Base-by-base conservation (phyloP, 2,329 filamentous ascomycete genomes). In the Nemania diffusa region DNA sequence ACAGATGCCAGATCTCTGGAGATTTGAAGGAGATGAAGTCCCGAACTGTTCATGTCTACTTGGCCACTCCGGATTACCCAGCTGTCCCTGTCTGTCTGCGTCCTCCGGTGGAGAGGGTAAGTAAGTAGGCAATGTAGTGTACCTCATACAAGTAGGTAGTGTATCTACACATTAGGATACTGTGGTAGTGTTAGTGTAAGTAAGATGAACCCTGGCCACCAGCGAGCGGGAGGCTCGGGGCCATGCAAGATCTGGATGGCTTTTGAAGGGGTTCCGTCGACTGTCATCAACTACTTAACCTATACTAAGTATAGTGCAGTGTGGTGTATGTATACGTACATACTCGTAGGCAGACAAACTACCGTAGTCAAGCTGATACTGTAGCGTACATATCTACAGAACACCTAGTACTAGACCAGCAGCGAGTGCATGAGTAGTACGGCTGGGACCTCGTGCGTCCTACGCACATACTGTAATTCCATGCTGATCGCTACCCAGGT, bases 231-330 rank as follows among this genome's bases (percentile, higher is more conserved):
- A 58, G 62, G 65, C 65, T 70, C 62, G 58, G 62, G 44, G 55
- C 27, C 57, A 70, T 70, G 66, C 68, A 66, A 70, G 66, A 69
- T 70, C 68, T 67, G 52, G 62, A 61, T 56, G 44, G 58, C 42
- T 62, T 62, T 40, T 53, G 29, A 26, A 22, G 51, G 20, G 51
- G n/a, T 22, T 17, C 27, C 9, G 9, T 22, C 5, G 32, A 34
- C 13, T 53, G 27, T 22, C 52, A 61, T 46, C n/a, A 55, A 40
- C 50, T 26, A 34, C 46, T 46, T 24, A 57, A 20, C 37, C 22
- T 48, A 26, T 15, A n/a, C 55, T n/a, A n/a, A n/a, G n/a, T n/a
- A n/a, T n/a, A n/a, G n/a, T n/a, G n/a, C n/a, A n/a, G n/a, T n/a
- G n/a, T n/a, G n/a, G n/a, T n/a, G n/a, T n/a, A n/a, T n/a, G n/a